Evolutionary conservation across 208 protist genomes (phyloP).

Genomic region (Entamoeba invadens): DNA sequence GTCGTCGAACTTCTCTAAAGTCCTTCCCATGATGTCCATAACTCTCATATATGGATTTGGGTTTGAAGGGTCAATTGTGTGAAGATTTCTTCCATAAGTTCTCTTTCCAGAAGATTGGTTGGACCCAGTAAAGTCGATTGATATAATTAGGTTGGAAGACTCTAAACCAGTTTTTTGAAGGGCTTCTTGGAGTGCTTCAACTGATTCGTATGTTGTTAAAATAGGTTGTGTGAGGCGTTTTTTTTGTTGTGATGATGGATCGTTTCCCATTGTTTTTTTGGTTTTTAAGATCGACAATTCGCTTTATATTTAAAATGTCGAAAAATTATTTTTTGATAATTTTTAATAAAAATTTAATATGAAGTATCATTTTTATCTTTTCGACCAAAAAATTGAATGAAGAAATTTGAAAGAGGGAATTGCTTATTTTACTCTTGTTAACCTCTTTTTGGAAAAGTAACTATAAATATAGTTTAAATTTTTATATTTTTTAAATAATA

Average conservation of each 20-base stretch:
- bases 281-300: no score
- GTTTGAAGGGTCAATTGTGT: neutral
- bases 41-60: neutral
- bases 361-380: no score
- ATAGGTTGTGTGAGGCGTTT: neutral
- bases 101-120: neutral
- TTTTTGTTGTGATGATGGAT: neutral
- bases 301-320: no score
- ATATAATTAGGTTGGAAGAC: neutral
- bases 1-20: neutral
- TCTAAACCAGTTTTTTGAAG: neutral
- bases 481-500: no score
- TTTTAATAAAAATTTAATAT: no score
- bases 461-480: no score
- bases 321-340: no score
- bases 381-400: no score
- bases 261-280: constrained; percentile 2
- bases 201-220: neutral
- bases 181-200: neutral
- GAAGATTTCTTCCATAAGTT: neutral
- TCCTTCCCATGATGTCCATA: neutral
- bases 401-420: no score
- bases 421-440: no score
- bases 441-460: no score
- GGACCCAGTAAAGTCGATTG: neutral